Base-by-base conservation (phyloP, 1,284 basidiomycete genomes). In the Trichosporon faecale region DNA sequence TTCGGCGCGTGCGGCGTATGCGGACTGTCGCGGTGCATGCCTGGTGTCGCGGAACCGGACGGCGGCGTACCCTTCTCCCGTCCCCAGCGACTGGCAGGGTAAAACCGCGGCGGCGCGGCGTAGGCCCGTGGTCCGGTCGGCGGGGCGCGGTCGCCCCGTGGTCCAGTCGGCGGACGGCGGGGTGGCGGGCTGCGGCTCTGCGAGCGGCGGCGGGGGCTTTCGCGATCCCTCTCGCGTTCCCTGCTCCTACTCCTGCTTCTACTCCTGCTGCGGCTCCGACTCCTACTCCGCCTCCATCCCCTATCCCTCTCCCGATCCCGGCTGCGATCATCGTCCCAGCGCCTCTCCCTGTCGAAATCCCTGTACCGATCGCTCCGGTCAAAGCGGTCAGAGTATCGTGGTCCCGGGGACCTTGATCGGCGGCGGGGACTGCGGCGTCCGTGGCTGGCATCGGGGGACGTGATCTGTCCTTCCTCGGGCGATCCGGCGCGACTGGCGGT, bases 381-480 rank as follows among this genome's bases (percentile, higher is more conserved):
- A 40, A 31, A 68, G 12, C 65, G 11, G 65, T 71, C 70, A 16
- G 57, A 31, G 61, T 35, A 65, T 9, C 52, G 63, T 16, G 29
- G 60, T 5, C 18, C 46, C 3, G 68, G 66, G 9, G 70, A 67
- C 23, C 66, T 40, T 2, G 35, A 49, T 14, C 72, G 65, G 16
- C 72, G 64, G 27, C 67, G 63, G 8, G 64, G 21, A 11, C 25
- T 29, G 3, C 55, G 27, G 2, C 55, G 25, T 18, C 55, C 55
- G 27, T 12, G 27, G 55, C 29, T 27, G 14, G 27, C 29, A 0
- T 69, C 68, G 0, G 74, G 78, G 0, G 77, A 79, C 4, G 77
- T 78, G 55, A 81, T 81, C 64, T 81, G 80, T 0, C 80, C 80
- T 68, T 81, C 80, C 74, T 81, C 80, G 3, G 80, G 80, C 18